These are phyloP conservation scores for Ganoderma lucidum DNA, from an alignment of 1,284 basidiomycete species.

Conservation along the genomic window DNA sequence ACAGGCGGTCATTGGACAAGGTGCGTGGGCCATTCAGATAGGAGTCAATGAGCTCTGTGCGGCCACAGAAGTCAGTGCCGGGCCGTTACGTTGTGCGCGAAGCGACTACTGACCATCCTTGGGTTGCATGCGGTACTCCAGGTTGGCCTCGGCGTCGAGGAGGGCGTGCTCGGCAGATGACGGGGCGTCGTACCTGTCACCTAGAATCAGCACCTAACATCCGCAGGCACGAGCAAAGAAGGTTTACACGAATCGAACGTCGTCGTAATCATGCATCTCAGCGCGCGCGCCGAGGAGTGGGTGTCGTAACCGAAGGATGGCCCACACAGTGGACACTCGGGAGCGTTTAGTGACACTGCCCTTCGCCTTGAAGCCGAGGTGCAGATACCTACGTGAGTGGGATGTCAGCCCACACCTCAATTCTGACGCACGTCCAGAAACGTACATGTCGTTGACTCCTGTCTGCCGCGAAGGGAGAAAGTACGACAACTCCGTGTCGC, in stretches of 20 bases:
- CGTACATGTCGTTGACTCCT: constrained; percentile 85
- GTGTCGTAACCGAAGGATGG: constrained; percentile 70
- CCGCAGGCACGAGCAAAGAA: constrained; percentile 9
- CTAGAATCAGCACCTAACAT: constrained; percentile 4
- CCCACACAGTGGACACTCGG: constrained; percentile 71
- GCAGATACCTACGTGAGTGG: constrained; percentile 64
- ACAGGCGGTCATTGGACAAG: constrained; percentile 73
- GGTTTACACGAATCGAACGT: constrained; percentile 70
- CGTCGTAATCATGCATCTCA: constrained; percentile 67
- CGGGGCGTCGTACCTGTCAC: constrained; percentile 57
- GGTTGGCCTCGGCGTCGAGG: constrained; percentile 52
- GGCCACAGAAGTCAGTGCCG: neutral
- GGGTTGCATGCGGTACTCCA: constrained; percentile 58
- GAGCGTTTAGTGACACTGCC: constrained; percentile 48
- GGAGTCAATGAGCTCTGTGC: constrained; percentile 63
- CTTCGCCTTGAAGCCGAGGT: constrained; percentile 68
- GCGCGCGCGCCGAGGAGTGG: constrained; percentile 71
- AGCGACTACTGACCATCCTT: constrained; percentile 56
- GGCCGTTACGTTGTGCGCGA: neutral
- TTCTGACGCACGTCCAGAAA: neutral
- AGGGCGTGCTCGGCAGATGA: constrained; percentile 54
- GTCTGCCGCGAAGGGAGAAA: constrained; percentile 74
- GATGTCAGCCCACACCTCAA: constrained; percentile 6
- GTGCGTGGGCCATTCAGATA: constrained; percentile 81
- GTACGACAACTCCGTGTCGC: constrained; percentile 75